Conservation (phyloP, 176 grass and related monocot genomes). For the Bromus sterilis region DNA sequence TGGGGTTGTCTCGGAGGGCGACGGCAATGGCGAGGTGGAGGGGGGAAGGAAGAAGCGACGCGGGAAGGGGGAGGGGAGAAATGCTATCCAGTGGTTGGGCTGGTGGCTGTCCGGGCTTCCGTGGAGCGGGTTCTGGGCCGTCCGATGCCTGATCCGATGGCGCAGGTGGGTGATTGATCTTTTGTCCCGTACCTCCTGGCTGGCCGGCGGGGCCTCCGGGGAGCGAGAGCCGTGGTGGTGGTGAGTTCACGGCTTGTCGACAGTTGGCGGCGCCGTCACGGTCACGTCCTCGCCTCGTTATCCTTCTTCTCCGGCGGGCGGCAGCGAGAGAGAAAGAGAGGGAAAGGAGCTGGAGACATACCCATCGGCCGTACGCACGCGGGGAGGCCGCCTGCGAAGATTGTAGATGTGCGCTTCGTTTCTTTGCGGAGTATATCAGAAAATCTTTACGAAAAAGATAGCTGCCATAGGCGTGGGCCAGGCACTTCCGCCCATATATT, state of each 20-base stretch:
- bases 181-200: neutral
- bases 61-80: neutral
- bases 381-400: no score
- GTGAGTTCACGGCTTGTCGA: neutral
- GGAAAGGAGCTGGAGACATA: neutral
- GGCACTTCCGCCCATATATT: no score
- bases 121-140: neutral
- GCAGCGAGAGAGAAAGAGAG: neutral
- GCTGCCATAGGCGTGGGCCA: no score
- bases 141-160: neutral
- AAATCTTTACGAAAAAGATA: no score
- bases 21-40: neutral
- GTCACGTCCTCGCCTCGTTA: neutral
- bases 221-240: neutral
- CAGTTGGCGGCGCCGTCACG: neutral
- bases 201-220: neutral
- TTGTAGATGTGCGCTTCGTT: no score
- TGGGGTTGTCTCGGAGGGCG: neutral
- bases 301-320: neutral
- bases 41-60: neutral
- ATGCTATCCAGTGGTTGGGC: constrained; percentile 27
- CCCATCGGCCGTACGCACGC: neutral
- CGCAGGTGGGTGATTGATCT: fast-evolving
- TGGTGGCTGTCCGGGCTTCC: constrained; percentile 21
- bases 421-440: no score